A percentile compares a stretch with the other conserved stretches of the same genome.
Evolutionary conservation across 129 eudicot genomes (phyloP).

Genomic region (Ambrosia artemisiifolia): DNA sequence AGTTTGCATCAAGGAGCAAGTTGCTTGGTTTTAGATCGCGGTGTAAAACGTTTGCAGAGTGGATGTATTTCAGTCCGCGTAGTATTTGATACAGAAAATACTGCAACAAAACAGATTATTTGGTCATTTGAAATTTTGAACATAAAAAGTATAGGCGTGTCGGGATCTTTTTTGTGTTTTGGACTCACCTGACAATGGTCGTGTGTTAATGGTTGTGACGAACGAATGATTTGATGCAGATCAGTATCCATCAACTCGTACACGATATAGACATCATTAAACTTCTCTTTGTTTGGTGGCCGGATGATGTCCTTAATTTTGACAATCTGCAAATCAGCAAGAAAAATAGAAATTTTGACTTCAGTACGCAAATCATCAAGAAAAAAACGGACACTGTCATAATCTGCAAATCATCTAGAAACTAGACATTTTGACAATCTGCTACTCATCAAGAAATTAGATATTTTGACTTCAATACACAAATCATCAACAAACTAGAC

Average conservation of each 20-base stretch:
- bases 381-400: too few relatives aligned
- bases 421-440: too few relatives aligned
- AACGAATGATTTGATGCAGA: constrained; percentile 69
- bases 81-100: constrained; percentile 81
- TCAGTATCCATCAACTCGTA: constrained; percentile 76
- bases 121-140: neutral
- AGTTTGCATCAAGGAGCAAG: constrained; percentile 78
- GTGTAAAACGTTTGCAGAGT: constrained; percentile 86
- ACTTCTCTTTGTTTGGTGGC: constrained; percentile 52
- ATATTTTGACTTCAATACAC: too few relatives aligned
- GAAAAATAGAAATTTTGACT: neutral
- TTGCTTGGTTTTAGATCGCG: constrained; percentile 94
- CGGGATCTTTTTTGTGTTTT: constrained; percentile 1
- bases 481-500: too few relatives aligned
- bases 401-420: too few relatives aligned
- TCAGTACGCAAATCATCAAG: neutral
- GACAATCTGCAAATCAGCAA: constrained; percentile 33
- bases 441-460: too few relatives aligned
- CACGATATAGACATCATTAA: constrained; percentile 59
- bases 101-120: constrained; percentile 32
- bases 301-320: constrained; percentile 62
- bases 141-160: neutral
- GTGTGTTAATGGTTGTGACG: constrained; percentile 60
- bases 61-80: constrained; percentile 82
- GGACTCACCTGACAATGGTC: constrained; percentile 65